Evolutionary conservation across 768 basidiomycete genomes (phyloP).

Genomic region (Serendipita vermifera): DNA sequence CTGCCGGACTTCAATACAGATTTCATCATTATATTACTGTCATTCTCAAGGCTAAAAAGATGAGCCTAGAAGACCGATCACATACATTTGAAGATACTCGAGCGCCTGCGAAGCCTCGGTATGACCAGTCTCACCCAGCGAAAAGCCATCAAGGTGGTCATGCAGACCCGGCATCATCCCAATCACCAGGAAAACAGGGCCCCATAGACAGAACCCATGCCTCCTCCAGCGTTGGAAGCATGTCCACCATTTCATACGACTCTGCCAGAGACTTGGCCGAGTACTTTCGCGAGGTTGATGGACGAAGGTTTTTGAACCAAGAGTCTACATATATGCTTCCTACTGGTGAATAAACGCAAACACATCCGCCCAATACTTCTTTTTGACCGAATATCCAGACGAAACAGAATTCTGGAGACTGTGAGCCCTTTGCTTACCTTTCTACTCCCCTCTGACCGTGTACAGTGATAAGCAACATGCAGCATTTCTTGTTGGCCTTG

Average conservation of each 20-base stretch:
- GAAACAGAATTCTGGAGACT: neutral
- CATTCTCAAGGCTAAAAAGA: no score
- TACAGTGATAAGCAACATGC: slow-evolving; percentile 10
- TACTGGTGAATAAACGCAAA: no score
- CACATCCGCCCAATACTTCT: neutral
- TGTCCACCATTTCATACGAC: neutral
- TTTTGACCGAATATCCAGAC: neutral
- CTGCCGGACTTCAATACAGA: no score
- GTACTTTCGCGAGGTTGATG: neutral
- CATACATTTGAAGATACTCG: no score
- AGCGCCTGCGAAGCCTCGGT: neutral
- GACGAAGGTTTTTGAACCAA: neutral
- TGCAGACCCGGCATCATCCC: no score
- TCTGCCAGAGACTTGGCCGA: neutral
- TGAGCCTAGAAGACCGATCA: no score
- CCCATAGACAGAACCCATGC: neutral
- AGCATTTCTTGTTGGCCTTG: neutral
- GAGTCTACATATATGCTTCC: neutral
- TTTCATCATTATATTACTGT: no score
- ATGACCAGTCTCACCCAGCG: neutral
- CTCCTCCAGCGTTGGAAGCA: neutral
- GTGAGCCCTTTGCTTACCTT: no score
- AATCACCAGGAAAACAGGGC: neutral
- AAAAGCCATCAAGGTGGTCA: neutral
- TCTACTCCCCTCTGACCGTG: no score